phyloP scores from a whole-genome alignment of 108 stramenopile genomes.

The Halocafeteria seosinensis region DNA sequence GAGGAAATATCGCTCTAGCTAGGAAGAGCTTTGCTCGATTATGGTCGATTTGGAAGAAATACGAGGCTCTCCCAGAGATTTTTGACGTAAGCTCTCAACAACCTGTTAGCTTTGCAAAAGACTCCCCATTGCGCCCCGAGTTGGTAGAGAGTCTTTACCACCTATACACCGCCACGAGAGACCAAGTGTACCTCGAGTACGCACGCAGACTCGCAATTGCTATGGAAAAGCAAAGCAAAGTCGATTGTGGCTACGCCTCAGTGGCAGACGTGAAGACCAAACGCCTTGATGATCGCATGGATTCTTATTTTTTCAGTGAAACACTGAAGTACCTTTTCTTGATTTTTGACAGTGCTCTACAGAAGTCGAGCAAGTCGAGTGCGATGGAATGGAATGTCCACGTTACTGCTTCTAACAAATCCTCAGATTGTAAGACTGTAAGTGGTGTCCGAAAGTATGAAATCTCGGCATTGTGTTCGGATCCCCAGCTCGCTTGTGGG shows the following conservation, averaged over 20 bases:
- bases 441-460: neutral
- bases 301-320: constrained; percentile 32
- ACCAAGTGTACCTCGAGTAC: constrained; percentile 12
- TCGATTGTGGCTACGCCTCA: constrained; percentile 28
- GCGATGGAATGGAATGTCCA: neutral
- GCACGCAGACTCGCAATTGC: constrained; percentile 11
- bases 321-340: constrained; percentile 38
- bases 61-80: constrained; percentile 32
- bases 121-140: constrained; percentile 33
- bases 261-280: constrained; percentile 13
- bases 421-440: neutral
- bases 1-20: constrained; percentile 13
- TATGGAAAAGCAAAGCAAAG: constrained; percentile 14
- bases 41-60: constrained; percentile 17
- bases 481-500: neutral
- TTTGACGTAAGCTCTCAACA: constrained; percentile 11
- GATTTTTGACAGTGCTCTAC: constrained; percentile 22
- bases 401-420: neutral
- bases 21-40: constrained; percentile 5
- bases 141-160: constrained; percentile 22
- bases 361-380: neutral
- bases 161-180: constrained; percentile 17
- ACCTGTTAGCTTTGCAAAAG: constrained; percentile 11
- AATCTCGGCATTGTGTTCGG: neutral
- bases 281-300: constrained; percentile 33